Evolutionary conservation across 768 basidiomycete species (phyloP).

Genomic region (Phylloporus arenicola): DNA sequence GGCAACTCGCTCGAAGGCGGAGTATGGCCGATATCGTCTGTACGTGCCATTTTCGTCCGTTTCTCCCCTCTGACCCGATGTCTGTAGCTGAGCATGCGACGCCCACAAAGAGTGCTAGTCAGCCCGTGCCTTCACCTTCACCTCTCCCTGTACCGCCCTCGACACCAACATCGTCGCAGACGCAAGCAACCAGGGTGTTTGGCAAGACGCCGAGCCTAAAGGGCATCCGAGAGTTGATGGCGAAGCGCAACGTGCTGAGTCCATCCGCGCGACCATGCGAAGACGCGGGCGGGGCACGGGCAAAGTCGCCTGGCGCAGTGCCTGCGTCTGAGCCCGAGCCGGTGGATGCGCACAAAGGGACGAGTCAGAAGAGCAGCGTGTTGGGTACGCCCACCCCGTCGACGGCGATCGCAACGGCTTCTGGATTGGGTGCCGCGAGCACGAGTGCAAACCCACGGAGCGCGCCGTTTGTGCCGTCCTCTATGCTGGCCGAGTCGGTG

Average conservation of each 20-base stretch:
- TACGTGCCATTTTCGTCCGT: background rate
- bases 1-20: background rate
- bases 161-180: background rate
- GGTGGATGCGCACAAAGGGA: background rate
- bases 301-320: background rate
- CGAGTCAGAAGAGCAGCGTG: background rate
- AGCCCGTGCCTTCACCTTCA: background rate
- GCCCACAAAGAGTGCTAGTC: background rate
- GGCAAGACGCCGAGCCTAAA: conserved; percentile 15
- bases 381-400: background rate
- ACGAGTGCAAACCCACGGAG: background rate
- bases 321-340: background rate
- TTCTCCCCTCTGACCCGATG: background rate
- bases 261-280: background rate
- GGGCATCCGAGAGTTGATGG: conserved; percentile 11
- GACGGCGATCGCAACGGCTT: background rate
- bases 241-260: conserved; percentile 5
- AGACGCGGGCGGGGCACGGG: no score
- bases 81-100: background rate
- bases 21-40: background rate
- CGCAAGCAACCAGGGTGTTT: background rate
- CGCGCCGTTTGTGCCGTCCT: no score
- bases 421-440: background rate
- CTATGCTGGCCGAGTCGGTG: no score
- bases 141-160: background rate